A percentile compares a stretch with the other conserved stretches of the same genome.
Evolutionary conservation across 208 protist genomes (phyloP).

Genomic region (Leishmania turanica): DNA sequence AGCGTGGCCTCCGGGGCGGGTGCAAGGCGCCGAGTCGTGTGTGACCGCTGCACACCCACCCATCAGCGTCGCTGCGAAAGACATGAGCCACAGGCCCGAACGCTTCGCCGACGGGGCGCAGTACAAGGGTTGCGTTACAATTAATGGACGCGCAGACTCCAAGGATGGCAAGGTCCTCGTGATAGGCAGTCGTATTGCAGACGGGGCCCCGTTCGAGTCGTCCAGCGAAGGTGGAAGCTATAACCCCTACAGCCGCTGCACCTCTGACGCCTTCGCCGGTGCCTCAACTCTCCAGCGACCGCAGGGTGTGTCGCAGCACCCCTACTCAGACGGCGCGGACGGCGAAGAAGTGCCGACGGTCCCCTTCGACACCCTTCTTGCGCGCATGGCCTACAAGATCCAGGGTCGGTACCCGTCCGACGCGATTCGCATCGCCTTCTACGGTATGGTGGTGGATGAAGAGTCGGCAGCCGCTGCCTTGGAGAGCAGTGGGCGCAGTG

Average conservation of each 20-base stretch:
- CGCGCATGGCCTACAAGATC: conserved; percentile 75
- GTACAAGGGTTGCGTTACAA: background rate
- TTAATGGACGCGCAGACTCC: background rate
- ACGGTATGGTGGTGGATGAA: conserved; percentile 45
- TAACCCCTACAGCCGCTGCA: background rate
- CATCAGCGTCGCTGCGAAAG: background rate
- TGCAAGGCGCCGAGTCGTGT: conserved; percentile 9
- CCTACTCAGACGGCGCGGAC: conserved; percentile 4
- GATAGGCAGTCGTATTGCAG: background rate
- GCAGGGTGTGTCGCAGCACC: background rate
- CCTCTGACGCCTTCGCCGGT: background rate
- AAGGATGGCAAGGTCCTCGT: conserved; percentile 2
- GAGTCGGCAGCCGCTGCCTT: conserved; percentile 15
- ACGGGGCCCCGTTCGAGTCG: background rate
- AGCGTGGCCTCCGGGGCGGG: background rate
- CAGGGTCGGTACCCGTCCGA: conserved; percentile 73
- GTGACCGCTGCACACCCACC: conserved; percentile 4
- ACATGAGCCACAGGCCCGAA: background rate
- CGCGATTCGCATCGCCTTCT: conserved; percentile 65
- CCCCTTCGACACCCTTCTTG: conserved; percentile 72
- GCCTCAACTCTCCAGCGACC: background rate
- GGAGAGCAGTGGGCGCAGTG: conserved; percentile 13
- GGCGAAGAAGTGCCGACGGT: conserved; percentile 32
- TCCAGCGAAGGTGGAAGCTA: background rate
- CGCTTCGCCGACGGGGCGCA: background rate